A percentile compares a stretch with the other conserved stretches of the same genome.
phyloP scores from a whole-genome alignment of 257 asterid species.

The Catharanthus roseus region DNA sequence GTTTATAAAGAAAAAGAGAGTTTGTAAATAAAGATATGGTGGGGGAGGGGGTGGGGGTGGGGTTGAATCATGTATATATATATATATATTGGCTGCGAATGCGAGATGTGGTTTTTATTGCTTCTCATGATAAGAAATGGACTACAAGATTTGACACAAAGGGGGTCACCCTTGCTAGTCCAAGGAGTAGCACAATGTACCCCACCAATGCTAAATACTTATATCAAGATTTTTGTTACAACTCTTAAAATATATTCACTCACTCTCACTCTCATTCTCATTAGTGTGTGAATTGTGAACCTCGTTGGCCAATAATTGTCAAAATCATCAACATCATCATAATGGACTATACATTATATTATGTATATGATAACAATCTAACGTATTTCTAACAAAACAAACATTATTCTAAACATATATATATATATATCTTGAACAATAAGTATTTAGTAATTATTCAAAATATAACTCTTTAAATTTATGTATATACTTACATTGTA shows the following conservation, averaged over 20 bases:
- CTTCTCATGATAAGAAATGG: slow-evolving; percentile 19
- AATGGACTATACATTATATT: not conserved
- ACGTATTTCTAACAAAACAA: not conserved
- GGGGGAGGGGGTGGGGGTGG: not conserved
- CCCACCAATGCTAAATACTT: not conserved
- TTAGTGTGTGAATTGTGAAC: not conserved
- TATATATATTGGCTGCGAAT: no score
- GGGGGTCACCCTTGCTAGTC: slow-evolving; percentile 18
- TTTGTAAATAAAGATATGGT: no score
- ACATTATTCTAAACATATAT: no score
- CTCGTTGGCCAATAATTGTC: not conserved
- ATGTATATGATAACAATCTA: no score
- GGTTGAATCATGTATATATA: not conserved
- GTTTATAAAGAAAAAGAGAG: no score
- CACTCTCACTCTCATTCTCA: not conserved
- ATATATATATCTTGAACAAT: not conserved
- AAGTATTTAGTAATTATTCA: no score
- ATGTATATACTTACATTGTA: no score
- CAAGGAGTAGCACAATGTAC: slow-evolving; percentile 10
- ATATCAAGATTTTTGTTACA: not conserved
- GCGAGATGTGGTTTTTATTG: not conserved
- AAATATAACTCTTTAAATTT: no score
- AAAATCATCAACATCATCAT: not conserved
- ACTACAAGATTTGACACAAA: slow-evolving; percentile 18
- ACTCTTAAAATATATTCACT: not conserved